Evolutionary conservation across 768 basidiomycete genomes (phyloP).

Genomic region (Cubamyces sp.): DNA sequence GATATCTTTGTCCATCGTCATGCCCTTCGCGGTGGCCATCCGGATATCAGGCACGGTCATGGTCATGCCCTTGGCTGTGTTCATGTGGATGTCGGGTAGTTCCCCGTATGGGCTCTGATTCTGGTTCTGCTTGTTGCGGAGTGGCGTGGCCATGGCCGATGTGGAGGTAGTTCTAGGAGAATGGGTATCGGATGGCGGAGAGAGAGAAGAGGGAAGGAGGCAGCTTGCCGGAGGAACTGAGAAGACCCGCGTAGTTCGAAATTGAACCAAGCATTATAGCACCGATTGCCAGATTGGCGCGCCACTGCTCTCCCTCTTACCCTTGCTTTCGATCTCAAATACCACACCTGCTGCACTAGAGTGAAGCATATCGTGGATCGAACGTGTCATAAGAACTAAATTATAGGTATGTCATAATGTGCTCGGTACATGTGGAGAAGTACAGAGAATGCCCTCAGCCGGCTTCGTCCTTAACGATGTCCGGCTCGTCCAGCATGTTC

Average conservation of each 20-base stretch:
- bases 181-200: background rate
- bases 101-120: constrained; percentile 43
- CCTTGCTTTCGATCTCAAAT: background rate
- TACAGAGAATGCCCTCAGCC: constrained; percentile 4
- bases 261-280: constrained; percentile 1
- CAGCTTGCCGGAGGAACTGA: background rate
- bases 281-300: background rate
- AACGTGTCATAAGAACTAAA: background rate
- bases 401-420: background rate
- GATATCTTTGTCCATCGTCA: constrained; percentile 56
- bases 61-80: constrained; percentile 69
- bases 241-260: background rate
- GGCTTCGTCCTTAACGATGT: constrained; percentile 23
- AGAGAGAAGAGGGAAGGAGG: background rate
- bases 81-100: constrained; percentile 73
- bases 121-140: constrained; percentile 4
- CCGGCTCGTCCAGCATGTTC: constrained; percentile 33
- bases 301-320: background rate
- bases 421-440: background rate
- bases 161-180: background rate
- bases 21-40: constrained; percentile 67
- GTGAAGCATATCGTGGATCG: too few relatives aligned
- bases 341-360: background rate
- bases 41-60: constrained; percentile 52
- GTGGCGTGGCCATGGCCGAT: constrained; percentile 9